These are phyloP conservation scores for Didymella glomerata DNA, from an alignment of 2,329 filamentous ascomycete genomes.

Conservation along the genomic window DNA sequence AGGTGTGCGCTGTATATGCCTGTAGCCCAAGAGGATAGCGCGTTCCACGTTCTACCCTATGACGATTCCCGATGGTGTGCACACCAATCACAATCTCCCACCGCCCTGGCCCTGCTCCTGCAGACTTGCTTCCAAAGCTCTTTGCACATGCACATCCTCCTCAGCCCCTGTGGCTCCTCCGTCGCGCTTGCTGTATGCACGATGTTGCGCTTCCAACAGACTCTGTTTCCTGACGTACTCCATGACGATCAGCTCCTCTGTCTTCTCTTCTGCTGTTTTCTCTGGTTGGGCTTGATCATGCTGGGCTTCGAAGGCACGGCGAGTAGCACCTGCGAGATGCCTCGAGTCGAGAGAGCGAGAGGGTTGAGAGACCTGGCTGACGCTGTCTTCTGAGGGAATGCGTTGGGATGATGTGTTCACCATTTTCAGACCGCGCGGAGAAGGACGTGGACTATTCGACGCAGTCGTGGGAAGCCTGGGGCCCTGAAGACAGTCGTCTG, in stretches of 20 bases:
- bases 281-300: constrained; percentile 53
- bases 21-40: no score
- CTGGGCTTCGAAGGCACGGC: constrained; percentile 14
- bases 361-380: background rate
- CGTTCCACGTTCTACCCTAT: no score
- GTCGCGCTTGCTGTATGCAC: background rate
- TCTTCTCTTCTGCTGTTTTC: constrained; percentile 34
- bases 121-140: background rate
- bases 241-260: constrained; percentile 15
- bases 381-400: background rate
- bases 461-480: background rate
- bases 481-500: background rate
- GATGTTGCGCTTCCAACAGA: background rate
- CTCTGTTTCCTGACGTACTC: constrained; percentile 17
- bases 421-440: background rate
- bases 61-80: no score
- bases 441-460: background rate
- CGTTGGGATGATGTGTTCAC: background rate
- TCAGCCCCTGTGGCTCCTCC: background rate
- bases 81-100: background rate
- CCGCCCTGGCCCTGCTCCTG: background rate
- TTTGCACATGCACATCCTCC: background rate
- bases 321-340: constrained; percentile 29
- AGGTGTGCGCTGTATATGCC: no score
- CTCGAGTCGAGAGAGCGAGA: constrained; percentile 19